Evolutionary conservation across 1,284 basidiomycete genomes (phyloP).

Genomic region (Porodaedalea pini): DNA sequence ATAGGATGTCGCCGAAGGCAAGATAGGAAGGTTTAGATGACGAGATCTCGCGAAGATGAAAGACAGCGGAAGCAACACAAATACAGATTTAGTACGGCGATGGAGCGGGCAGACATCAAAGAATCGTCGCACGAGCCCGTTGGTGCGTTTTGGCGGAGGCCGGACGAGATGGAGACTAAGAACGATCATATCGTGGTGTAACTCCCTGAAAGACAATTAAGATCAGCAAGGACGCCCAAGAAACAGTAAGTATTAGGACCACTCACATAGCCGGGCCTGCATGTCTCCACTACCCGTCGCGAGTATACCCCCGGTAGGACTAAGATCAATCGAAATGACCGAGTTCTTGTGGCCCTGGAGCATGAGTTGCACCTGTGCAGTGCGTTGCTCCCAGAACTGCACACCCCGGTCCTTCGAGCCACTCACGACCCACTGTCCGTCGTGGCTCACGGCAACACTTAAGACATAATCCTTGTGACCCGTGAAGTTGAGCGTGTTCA

Average conservation of each 20-base stretch:
- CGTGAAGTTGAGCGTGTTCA: slow-evolving; percentile 74
- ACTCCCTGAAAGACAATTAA: not conserved
- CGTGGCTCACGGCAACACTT: slow-evolving; percentile 76
- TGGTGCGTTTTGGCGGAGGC: no score
- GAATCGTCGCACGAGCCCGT: no score
- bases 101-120: no score
- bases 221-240: not conserved
- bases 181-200: slow-evolving; percentile 7
- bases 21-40: no score
- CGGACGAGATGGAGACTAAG: not conserved
- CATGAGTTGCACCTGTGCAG: slow-evolving; percentile 76
- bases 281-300: slow-evolving; percentile 89
- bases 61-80: no score
- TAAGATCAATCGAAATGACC: slow-evolving; percentile 86
- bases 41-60: no score
- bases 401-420: slow-evolving; percentile 90
- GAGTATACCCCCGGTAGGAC: slow-evolving; percentile 68
- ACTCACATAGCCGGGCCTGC: slow-evolving; percentile 71
- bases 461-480: slow-evolving; percentile 89
- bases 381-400: slow-evolving; percentile 82
- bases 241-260: not conserved
- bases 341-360: slow-evolving; percentile 90
- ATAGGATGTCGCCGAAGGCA: no score
- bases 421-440: slow-evolving; percentile 85
- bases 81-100: no score